Evolutionary conservation across 352 stramenopile species (phyloP), one percentile per base, ranked within the genome.

Genomic region (Pythium sp.): DNA sequence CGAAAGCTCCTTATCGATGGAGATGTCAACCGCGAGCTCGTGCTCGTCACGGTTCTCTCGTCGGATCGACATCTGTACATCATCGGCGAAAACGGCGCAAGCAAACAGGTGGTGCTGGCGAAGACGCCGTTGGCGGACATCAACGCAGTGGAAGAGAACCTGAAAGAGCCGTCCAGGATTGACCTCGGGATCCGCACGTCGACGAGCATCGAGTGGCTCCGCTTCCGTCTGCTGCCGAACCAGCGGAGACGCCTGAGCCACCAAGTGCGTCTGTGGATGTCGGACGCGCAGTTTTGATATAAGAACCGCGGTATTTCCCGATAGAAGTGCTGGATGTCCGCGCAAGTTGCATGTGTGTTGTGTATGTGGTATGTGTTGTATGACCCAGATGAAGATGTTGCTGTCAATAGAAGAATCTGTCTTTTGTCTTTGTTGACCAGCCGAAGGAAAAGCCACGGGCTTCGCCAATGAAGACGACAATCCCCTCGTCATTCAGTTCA

Each of bases 221-320:
- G 79, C 5, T 86, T 93, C 38, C 81, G 86, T 8, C 72, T 94
- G 24, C 53, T 79, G 2, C 63, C 78, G 6, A 73, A 46, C 0
- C 80, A 93, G 72, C 76, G 86, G 8, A 80, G 86, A 8, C 70
- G 70, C 22, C 68, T 94, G n/a, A 91, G 85, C 51, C 76, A 91
- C 46, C 78, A 82, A 12, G 57, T 93, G 15, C 80, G 81, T 0
- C 65, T 86, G 57, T 90, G 81, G 79, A 72, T 90, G 32, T 68
- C 72, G 20, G 69, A 82, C 67, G 14, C 56, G 3, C 66, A 58
- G 14, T 75, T 71, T 67, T 67, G 65, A 70, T n/a, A n/a, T n/a
- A 56, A 28, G 32, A 5, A n/a, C n/a, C 12, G 38, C 38, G 38
- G 38, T 2, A 34, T 34, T 34, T 34, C 5, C 30, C 30, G 30